Evolutionary conservation across 371 early-diverging fungal genomes (phyloP).

Genomic region (Quaeritorhiza haematococci): DNA sequence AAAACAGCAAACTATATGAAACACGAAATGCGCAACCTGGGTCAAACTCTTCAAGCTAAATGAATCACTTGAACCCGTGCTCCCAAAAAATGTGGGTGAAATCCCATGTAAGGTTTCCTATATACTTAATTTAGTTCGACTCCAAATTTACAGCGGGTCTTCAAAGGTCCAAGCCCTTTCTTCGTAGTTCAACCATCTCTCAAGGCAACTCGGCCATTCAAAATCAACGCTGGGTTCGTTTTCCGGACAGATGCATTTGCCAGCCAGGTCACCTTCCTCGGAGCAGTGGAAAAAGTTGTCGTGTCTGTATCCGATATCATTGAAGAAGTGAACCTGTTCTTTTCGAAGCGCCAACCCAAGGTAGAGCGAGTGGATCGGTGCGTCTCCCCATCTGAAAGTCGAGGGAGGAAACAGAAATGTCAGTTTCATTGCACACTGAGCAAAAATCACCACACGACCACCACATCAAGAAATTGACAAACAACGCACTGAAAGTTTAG

Average conservation of each 20-base stretch:
- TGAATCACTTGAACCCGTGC: too few species aligned
- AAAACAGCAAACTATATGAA: too few species aligned
- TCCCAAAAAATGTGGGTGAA: too few species aligned
- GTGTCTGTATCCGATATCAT: constrained; percentile 78
- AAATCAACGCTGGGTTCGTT: background rate
- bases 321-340: constrained; percentile 81
- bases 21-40: too few species aligned
- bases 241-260: constrained; percentile 3
- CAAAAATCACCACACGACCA: too few species aligned
- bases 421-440: too few species aligned
- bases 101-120: too few species aligned
- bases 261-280: constrained; percentile 23
- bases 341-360: constrained; percentile 62
- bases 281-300: constrained; percentile 66
- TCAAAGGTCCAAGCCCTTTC: too few species aligned
- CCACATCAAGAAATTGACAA: background rate
- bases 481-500: background rate
- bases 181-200: background rate
- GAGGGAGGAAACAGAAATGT: too few species aligned
- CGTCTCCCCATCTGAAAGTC: constrained; percentile 81
- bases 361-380: constrained; percentile 87
- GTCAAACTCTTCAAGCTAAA: too few species aligned
- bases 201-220: background rate
- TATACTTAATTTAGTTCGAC: too few species aligned
- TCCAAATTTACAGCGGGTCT: too few species aligned